A percentile compares a stretch with the other conserved stretches of the same genome.
Conservation (phyloP, 345 rosid genomes). For the Cardamine occulta region DNA sequence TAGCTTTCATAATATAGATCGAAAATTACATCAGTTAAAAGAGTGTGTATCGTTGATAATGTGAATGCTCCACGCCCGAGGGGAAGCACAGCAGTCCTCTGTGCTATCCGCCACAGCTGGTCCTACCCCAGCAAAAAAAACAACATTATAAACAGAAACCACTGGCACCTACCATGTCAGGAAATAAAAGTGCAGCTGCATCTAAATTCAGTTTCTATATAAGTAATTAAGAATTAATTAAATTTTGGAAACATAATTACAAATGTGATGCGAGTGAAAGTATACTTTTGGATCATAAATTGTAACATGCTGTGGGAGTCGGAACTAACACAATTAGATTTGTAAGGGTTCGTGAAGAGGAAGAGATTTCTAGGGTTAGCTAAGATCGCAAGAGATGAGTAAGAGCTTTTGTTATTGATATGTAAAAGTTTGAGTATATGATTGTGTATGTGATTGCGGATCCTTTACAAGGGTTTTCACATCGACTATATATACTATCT, state of each 20-base stretch:
- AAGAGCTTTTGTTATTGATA: too few species aligned
- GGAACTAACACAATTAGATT: too few species aligned
- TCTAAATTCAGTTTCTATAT: conserved; percentile 31
- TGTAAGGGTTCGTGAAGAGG: too few species aligned
- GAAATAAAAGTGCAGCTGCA: conserved; percentile 23
- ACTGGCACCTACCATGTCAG: conserved; percentile 13
- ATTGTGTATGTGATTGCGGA: too few species aligned
- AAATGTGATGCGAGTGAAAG: conserved; percentile 8
- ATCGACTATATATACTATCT: too few species aligned
- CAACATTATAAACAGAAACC: conserved; percentile 18
- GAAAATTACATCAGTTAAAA: conserved; percentile 74
- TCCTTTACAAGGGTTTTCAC: too few species aligned
- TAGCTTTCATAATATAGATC: conserved; percentile 17
- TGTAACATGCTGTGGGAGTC: not conserved
- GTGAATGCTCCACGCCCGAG: conserved; percentile 98
- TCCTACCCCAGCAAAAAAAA: conserved; percentile 55
- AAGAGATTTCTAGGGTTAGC: too few species aligned
- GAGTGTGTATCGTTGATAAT: conserved; percentile 88
- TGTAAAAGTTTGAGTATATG: too few species aligned
- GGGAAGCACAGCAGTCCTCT: conserved; percentile 96
- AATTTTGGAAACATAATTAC: not conserved
- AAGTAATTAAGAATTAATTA: not conserved
- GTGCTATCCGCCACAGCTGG: conserved; percentile 96
- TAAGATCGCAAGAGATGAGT: too few species aligned
- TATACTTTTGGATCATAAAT: conserved; percentile 10